Evolutionary conservation across 1,284 basidiomycete species (phyloP).

Genomic region (Irpex rosettiformis): DNA sequence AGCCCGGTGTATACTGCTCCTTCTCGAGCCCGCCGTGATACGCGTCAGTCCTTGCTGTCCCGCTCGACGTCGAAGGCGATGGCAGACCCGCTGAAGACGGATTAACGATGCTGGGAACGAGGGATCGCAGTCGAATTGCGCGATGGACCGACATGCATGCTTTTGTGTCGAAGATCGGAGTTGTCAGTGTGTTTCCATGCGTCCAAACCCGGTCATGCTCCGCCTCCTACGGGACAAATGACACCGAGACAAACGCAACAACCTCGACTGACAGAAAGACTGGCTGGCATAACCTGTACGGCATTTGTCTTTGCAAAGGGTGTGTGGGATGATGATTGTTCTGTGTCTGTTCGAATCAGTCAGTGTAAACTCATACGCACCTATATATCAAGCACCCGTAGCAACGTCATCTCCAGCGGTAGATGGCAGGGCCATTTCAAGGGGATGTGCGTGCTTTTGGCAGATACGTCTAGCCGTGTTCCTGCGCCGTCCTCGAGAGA

Average conservation of each 20-base stretch:
- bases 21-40: background rate
- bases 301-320: background rate
- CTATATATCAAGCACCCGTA: conserved; percentile 1
- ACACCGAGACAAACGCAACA: background rate
- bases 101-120: background rate
- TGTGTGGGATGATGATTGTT: background rate
- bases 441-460: background rate
- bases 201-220: background rate
- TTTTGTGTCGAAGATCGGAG: background rate
- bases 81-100: background rate
- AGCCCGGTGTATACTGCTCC: background rate
- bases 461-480: background rate
- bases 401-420: background rate
- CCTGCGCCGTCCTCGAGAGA: background rate
- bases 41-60: background rate
- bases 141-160: background rate
- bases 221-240: background rate
- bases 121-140: background rate
- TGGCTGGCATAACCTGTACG: background rate
- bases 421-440: background rate
- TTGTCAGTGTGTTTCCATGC: background rate
- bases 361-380: background rate
- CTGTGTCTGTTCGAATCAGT: background rate
- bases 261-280: background rate
- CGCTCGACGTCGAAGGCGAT: background rate